Evolutionary conservation across 2,329 filamentous ascomycete species (phyloP), one percentile per base, ranked within the genome.

Genomic region (Colletotrichum nymphaeae): DNA sequence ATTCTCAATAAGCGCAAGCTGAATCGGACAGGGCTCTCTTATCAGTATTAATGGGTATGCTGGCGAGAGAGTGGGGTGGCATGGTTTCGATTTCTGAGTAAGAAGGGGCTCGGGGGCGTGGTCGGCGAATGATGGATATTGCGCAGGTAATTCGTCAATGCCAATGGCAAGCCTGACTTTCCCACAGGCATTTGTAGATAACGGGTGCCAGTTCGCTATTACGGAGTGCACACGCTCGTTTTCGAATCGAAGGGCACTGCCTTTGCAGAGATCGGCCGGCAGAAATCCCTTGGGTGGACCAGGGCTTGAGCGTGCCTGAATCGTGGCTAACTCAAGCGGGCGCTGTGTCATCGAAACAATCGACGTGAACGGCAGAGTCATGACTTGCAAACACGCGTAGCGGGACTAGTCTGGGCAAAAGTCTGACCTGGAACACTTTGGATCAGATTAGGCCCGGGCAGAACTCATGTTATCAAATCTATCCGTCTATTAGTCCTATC

Each of bases 1-100:
- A 60, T 75, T 35, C 46, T 73, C 46, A 73, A 74, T 57, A 73
- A 65, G 28, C 60, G 70, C 14, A 69, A 32, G 26, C 65, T 72
- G 24, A 59, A 32, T 19, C 65, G 69, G 2, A 64, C 65, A 14
- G 59, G 59, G 4, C 65, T 72, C 5, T n/a, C 52, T n/a, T 72
- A 64, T 35, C 69, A 72, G 59, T 72, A 72, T 30, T 72, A 42
- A 56, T 22, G 11, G 6, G 16, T 9, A 58, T 49, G 57, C 22
- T 11, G n/a, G 19, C n/a, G 16, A 62, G 26, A 26, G 7, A 11
- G 35, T 24, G 57, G 57, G n/a, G 57, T 24, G 11, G 11, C 26
- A 52, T 19, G 67, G 57, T 52, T 37, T 52, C 8, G 26, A 26
- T 22, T 6, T 14, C 5, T n/a, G 11, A n/a, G 8, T 49, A 49